phyloP scores from a whole-genome alignment of 192 early-diverging fungal genomes.

The Funneliformis geosporum region DNA sequence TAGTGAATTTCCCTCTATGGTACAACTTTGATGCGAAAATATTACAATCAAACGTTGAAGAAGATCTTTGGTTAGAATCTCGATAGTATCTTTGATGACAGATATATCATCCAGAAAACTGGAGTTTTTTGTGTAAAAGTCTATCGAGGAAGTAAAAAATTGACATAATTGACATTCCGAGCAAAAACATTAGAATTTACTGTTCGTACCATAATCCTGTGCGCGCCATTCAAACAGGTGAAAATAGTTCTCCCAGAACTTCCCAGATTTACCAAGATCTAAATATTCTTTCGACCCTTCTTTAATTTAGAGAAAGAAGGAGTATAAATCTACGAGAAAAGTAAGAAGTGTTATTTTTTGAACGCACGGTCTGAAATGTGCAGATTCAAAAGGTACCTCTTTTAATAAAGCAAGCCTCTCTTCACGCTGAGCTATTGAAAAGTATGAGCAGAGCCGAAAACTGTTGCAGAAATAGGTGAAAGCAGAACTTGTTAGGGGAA shows the following conservation, averaged over 20 bases:
- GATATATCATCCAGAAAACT: slow-evolving; percentile 8
- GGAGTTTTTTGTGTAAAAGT: slow-evolving; percentile 1
- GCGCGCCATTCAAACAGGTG: background rate
- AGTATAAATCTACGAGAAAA: background rate
- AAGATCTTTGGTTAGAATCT: slow-evolving; percentile 16
- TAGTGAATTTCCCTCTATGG: slow-evolving; percentile 22
- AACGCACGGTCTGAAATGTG: too few species aligned
- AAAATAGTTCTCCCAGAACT: background rate
- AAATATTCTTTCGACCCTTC: slow-evolving; percentile 8
- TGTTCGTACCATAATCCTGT: background rate
- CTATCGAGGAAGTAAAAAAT: slow-evolving; percentile 7
- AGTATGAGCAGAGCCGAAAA: background rate
- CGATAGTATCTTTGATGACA: slow-evolving; percentile 13
- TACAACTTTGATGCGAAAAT: slow-evolving; percentile 33
- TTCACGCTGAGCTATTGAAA: background rate
- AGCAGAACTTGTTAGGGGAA: too few species aligned
- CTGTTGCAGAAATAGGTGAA: too few species aligned
- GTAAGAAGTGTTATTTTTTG: slow-evolving; percentile 3
- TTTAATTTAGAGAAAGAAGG: background rate
- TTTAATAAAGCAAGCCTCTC: background rate
- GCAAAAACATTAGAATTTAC: too few species aligned
- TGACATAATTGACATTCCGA: slow-evolving; percentile 13
- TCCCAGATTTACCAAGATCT: slow-evolving; percentile 17
- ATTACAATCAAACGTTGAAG: slow-evolving; percentile 27
- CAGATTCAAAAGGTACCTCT: background rate